Percentiles rank a stretch among this genome's conserved stretches.
These are phyloP conservation scores for Botrytis medusae DNA, from an alignment of 2,329 filamentous ascomycete species.

Conservation along the genomic window DNA sequence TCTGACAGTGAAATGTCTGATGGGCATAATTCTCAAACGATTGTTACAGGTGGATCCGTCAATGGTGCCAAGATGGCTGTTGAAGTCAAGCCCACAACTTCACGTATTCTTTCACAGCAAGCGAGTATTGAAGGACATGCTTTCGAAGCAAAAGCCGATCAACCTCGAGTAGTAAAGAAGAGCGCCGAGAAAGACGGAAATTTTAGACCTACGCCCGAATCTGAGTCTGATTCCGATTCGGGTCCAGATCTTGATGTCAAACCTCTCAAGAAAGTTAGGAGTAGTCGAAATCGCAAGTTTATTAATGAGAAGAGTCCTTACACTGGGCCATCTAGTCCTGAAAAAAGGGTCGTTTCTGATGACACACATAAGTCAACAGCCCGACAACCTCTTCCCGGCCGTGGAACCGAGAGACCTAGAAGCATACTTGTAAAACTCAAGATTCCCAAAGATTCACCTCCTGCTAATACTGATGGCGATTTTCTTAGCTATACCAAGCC, in stretches of 20 bases:
- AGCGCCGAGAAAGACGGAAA: slow-evolving; percentile 29
- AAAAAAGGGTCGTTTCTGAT: slow-evolving; percentile 12
- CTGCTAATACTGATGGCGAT: slow-evolving; percentile 26
- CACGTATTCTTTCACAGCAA: slow-evolving; percentile 1
- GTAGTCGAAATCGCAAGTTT: slow-evolving; percentile 20
- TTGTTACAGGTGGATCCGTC: not conserved
- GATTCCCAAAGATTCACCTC: slow-evolving; percentile 25
- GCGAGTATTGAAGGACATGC: not conserved
- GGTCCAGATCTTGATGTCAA: slow-evolving; percentile 4
- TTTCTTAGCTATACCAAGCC: slow-evolving; percentile 28
- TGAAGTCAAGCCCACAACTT: slow-evolving; percentile 10
- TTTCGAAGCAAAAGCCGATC: not conserved
- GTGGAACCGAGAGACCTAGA: slow-evolving; percentile 25
- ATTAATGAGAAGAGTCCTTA: slow-evolving; percentile 23
- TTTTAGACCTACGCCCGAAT: slow-evolving; percentile 28
- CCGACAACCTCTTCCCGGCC: slow-evolving; percentile 26
- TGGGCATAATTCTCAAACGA: not conserved
- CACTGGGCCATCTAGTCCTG: slow-evolving; percentile 24
- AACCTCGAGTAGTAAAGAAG: slow-evolving; percentile 19
- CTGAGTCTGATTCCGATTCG: slow-evolving; percentile 28
- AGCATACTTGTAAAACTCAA: slow-evolving; percentile 22
- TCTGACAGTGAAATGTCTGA: slow-evolving; percentile 15
- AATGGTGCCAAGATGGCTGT: slow-evolving; percentile 2
- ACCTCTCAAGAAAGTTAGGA: slow-evolving; percentile 13
- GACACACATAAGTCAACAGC: slow-evolving; percentile 4